These are phyloP conservation scores for Acanthamoeba healyi DNA, from an alignment of 208 protist genomes.

Conservation along the genomic window DNA sequence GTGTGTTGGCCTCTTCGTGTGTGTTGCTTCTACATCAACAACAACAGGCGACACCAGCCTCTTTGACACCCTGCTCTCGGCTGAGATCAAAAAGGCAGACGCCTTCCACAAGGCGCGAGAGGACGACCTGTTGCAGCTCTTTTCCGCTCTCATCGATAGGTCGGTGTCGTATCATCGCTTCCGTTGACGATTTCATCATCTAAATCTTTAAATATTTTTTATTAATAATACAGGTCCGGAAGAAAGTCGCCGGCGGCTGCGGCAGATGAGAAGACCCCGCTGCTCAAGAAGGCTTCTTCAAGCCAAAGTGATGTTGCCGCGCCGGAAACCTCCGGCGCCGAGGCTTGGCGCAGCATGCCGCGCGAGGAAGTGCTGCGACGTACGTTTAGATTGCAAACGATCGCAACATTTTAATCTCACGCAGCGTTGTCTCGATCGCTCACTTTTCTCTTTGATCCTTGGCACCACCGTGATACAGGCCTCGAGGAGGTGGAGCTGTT, in stretches of 20 bases:
- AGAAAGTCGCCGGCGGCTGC: neutral
- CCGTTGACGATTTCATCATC: neutral
- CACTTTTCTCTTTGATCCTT: neutral
- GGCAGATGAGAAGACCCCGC: slow-evolving; percentile 5
- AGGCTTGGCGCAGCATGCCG: neutral
- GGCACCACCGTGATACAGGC: neutral
- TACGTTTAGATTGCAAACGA: neutral
- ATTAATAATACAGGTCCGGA: neutral
- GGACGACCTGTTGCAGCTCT: neutral
- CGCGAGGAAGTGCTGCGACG: neutral
- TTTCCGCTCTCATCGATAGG: slow-evolving; percentile 9
- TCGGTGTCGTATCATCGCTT: neutral
- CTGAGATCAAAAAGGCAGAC: slow-evolving; percentile 27
- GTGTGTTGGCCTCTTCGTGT: neutral
- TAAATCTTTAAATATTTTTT: neutral
- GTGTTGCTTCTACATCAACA: neutral
- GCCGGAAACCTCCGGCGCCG: neutral
- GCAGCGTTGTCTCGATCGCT: too few relatives aligned
- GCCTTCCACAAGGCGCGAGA: slow-evolving; percentile 14
- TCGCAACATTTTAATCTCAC: too few relatives aligned
- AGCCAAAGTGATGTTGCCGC: neutral
- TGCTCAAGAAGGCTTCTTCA: neutral
- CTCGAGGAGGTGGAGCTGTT: neutral
- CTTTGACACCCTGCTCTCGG: slow-evolving; percentile 19
- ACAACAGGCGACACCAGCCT: slow-evolving; percentile 54